Conservation (phyloP, 192 early-diverging fungal genomes). For the Diversispora eburnea region DNA sequence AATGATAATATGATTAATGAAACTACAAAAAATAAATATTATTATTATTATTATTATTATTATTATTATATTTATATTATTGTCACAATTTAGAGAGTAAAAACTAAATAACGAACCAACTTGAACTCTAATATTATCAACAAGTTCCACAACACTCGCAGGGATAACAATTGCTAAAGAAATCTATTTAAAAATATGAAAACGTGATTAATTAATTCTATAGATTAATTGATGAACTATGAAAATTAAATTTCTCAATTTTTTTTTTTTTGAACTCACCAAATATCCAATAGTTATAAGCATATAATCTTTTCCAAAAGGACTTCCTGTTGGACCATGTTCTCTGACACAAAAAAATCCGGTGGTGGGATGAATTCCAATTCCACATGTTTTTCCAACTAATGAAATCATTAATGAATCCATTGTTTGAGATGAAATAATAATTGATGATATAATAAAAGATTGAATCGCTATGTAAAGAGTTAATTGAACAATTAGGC, state of each 20-base stretch:
- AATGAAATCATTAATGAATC: slow-evolving; percentile 61
- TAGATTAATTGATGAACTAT: background rate
- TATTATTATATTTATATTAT: background rate
- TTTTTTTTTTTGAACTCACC: slow-evolving; percentile 18
- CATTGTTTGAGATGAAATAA: slow-evolving; percentile 65
- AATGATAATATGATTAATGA: slow-evolving; percentile 52
- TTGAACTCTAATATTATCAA: slow-evolving; percentile 70
- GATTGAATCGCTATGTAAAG: slow-evolving; percentile 67
- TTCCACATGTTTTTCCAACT: slow-evolving; percentile 63
- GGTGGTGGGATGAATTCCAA: slow-evolving; percentile 50
- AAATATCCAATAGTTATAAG: slow-evolving; percentile 60
- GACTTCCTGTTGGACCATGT: slow-evolving; percentile 41
- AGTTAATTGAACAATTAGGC: slow-evolving; percentile 57
- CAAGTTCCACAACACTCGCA: slow-evolving; percentile 56
- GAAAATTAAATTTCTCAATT: slow-evolving; percentile 3
- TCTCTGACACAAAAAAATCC: slow-evolving; percentile 56
- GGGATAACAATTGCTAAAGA: slow-evolving; percentile 49
- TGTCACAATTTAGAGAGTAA: background rate
- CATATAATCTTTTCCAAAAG: slow-evolving; percentile 54
- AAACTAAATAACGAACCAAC: slow-evolving; percentile 12
- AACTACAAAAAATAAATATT: slow-evolving; percentile 30
- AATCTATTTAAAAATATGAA: slow-evolving; percentile 5
- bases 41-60: background rate
- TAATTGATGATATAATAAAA: slow-evolving; percentile 68
- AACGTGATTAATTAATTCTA: background rate